phyloP scores from a whole-genome alignment of 495 filamentous ascomycete genomes.

The Penicillium antarcticum region DNA sequence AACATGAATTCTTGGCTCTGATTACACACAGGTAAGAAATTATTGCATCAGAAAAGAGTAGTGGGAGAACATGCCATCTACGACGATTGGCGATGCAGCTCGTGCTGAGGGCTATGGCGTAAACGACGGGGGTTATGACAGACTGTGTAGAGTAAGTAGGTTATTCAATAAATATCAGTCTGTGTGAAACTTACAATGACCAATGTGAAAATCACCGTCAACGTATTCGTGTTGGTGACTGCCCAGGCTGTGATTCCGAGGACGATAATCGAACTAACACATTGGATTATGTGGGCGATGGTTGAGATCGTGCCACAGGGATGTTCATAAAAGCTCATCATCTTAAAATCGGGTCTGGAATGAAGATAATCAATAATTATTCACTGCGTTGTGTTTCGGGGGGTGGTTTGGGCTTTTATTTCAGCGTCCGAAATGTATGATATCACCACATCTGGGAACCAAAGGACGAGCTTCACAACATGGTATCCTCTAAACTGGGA shows the following conservation, averaged over 20 bases:
- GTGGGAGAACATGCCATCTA: slow-evolving; percentile 10
- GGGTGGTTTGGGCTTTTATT: not conserved
- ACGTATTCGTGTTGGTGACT: slow-evolving; percentile 10
- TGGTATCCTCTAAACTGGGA: no score
- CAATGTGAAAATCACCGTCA: slow-evolving; percentile 20
- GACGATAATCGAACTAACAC: slow-evolving; percentile 14
- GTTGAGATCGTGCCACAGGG: not conserved
- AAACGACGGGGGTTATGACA: slow-evolving; percentile 5
- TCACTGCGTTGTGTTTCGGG: not conserved
- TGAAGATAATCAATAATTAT: not conserved
- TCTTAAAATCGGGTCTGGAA: not conserved
- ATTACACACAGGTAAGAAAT: slow-evolving; percentile 16
- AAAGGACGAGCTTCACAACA: not conserved
- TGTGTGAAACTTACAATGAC: slow-evolving; percentile 9
- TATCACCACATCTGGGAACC: slow-evolving; percentile 2
- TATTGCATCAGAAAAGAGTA: slow-evolving; percentile 7
- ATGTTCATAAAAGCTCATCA: not conserved
- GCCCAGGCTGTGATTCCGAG: slow-evolving; percentile 24
- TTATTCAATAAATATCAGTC: not conserved
- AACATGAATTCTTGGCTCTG: not conserved
- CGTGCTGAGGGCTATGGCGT: not conserved
- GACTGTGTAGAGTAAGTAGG: slow-evolving; percentile 1
- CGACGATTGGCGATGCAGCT: slow-evolving; percentile 10
- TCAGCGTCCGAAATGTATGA: not conserved
- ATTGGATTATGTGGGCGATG: slow-evolving; percentile 14